Evolutionary conservation across 768 basidiomycete genomes (phyloP), one percentile per base, ranked within the genome.

Genomic region (Porpolomopsis calyptriformis): DNA sequence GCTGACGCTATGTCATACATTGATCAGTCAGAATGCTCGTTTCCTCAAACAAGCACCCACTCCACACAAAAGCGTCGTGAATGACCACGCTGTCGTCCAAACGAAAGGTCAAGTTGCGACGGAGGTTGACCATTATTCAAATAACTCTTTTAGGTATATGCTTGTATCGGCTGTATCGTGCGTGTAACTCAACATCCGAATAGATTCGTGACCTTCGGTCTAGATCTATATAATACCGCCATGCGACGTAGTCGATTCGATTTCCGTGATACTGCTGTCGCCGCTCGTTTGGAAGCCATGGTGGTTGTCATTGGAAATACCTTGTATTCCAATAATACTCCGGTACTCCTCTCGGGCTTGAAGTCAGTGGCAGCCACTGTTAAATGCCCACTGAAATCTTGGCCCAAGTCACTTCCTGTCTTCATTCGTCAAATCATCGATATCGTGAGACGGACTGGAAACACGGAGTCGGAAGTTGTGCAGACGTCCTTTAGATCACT

Each of bases 401-500:
- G 90, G 23, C 70, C 77, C 5, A 78, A 80, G 43, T 83, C 90
- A 0, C 71, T 91, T 19, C 83, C 91, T 0, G 81, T 92, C 22
- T 78, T 89, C 58, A 71, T 94, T 27, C 78, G 76, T 42, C 93
- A 94, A 60, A 84, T 84, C 40, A 72, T 98, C 47, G 74, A 78
- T 47, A 82, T 92, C 62, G 73, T 96, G 57, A 82, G 79, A 58
- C 78, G 84, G 26, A 71, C 80, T 0, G 93, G 92, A 3, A 87
- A 74, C 46, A 88, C 90, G 0, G 91, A 94, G 56, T 85, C 92
- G 0, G 93, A 97, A 49, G 71, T 90, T 10, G 82, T 85, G 0
- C 94, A 98, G 59, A 79, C 80, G 0, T 88, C 88, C 0, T 77
- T 99, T 58, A 88, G 85, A 55, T 80, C 90, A 0, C 72, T 99